phyloP scores from a whole-genome alignment of 805 yeast species.

The Hanseniaspora clermontiae region DNA sequence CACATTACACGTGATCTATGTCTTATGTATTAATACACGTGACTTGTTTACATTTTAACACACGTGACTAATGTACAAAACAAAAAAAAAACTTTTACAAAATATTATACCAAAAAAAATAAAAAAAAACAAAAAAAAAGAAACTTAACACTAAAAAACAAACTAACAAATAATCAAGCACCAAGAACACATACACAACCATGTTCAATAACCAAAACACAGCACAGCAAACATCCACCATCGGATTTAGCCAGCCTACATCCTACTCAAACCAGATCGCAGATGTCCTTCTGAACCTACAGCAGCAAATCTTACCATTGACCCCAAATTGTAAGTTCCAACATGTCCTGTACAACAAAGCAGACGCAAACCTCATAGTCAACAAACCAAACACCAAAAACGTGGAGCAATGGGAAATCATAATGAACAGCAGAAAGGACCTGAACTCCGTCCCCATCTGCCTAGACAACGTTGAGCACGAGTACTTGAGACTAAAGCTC shows the following conservation, averaged over 20 bases:
- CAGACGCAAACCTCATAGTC: neutral
- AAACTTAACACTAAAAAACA: too few species aligned
- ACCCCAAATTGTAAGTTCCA: slow-evolving; percentile 10
- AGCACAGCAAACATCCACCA: neutral
- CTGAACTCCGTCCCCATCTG: neutral
- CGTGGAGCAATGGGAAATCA: slow-evolving; percentile 10
- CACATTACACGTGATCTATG: too few species aligned
- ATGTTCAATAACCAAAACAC: neutral
- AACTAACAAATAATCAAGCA: too few species aligned
- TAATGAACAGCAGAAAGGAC: neutral
- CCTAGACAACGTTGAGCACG: slow-evolving; percentile 6
- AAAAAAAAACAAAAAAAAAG: too few species aligned
- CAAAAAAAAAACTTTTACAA: too few species aligned
- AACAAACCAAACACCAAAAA: slow-evolving; percentile 6
- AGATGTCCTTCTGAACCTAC: neutral
- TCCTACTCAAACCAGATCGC: slow-evolving; percentile 6
- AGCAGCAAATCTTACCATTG: slow-evolving; percentile 8
- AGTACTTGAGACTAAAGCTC: slow-evolving; percentile 9
- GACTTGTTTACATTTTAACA: too few species aligned
- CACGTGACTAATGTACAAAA: too few species aligned
- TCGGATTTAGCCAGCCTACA: slow-evolving; percentile 2
- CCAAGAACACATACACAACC: neutral
- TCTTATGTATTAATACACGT: too few species aligned
- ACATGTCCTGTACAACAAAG: slow-evolving; percentile 5
- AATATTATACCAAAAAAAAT: too few species aligned